These are phyloP conservation scores for Pugionium cornutum DNA, from an alignment of 345 rosid genomes.

Conservation along the genomic window DNA sequence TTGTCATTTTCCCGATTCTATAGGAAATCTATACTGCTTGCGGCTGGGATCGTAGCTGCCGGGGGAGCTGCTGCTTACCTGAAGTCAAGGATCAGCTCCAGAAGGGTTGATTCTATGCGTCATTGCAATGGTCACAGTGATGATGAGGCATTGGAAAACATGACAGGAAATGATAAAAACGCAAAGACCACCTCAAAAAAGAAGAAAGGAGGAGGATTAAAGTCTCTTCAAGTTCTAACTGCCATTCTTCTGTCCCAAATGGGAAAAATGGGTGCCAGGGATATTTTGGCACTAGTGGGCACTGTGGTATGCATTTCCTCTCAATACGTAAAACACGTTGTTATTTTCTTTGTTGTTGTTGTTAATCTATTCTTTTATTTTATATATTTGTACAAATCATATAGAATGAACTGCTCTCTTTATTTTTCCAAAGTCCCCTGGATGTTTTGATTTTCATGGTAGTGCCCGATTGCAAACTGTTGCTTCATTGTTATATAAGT, in stretches of 20 bases:
- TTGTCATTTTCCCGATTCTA: background rate
- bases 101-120: constrained; percentile 44
- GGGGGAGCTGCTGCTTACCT: constrained; percentile 86
- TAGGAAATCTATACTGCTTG: constrained; percentile 83
- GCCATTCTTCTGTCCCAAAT: constrained; percentile 76
- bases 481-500: background rate
- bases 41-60: constrained; percentile 76
- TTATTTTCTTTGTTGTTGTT: background rate
- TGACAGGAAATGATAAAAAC: constrained; percentile 38
- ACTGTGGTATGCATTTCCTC: constrained; percentile 64
- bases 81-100: constrained; percentile 53
- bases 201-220: constrained; percentile 75
- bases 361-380: constrained; percentile 12
- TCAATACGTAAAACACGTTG: background rate
- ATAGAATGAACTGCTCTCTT: background rate
- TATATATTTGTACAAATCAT: background rate
- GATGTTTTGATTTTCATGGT: constrained; percentile 2
- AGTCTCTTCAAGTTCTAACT: constrained; percentile 75
- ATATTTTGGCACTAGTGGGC: constrained; percentile 72
- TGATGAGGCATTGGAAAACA: constrained; percentile 43
- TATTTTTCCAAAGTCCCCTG: constrained; percentile 7
- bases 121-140: constrained; percentile 54
- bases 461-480: background rate
- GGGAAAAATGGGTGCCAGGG: constrained; percentile 86
- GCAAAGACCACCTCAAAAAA: constrained; percentile 47